Percentiles rank a stretch among this genome's conserved stretches.
Evolutionary conservation across 1,139 yeast species (phyloP).

Genomic region (Pichia sp.): DNA sequence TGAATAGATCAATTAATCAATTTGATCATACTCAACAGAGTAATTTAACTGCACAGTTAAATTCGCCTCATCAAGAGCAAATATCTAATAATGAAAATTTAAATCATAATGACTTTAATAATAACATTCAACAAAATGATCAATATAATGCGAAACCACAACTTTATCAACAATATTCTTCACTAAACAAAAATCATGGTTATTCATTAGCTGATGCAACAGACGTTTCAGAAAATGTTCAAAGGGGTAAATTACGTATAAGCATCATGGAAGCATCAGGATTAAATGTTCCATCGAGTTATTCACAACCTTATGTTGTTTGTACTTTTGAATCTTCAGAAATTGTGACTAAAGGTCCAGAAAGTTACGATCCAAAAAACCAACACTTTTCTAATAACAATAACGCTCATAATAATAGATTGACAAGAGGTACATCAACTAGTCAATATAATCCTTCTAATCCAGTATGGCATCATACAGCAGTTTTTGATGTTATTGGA

Average conservation of each 20-base stretch:
- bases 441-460: constrained; percentile 40
- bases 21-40: constrained; percentile 24
- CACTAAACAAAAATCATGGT: constrained; percentile 6
- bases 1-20: constrained; percentile 26
- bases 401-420: constrained; percentile 5
- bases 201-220: constrained; percentile 16
- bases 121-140: constrained; percentile 24
- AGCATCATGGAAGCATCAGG: constrained; percentile 74
- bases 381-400: constrained; percentile 1
- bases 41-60: constrained; percentile 24
- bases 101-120: constrained; percentile 7
- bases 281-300: constrained; percentile 46
- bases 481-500: constrained; percentile 86
- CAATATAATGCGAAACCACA: background rate
- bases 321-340: constrained; percentile 92
- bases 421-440: constrained; percentile 14
- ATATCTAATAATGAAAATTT: constrained; percentile 7
- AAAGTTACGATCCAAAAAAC: constrained; percentile 36
- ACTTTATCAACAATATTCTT: constrained; percentile 10
- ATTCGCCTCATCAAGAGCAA: constrained; percentile 1
- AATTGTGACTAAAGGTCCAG: constrained; percentile 78
- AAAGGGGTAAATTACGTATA: constrained; percentile 78
- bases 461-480: constrained; percentile 87
- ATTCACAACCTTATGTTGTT: constrained; percentile 80
- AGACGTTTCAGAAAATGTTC: constrained; percentile 33